These are phyloP conservation scores for Carex scoparia DNA, from an alignment of 176 grass and related monocot species.

Conservation along the genomic window DNA sequence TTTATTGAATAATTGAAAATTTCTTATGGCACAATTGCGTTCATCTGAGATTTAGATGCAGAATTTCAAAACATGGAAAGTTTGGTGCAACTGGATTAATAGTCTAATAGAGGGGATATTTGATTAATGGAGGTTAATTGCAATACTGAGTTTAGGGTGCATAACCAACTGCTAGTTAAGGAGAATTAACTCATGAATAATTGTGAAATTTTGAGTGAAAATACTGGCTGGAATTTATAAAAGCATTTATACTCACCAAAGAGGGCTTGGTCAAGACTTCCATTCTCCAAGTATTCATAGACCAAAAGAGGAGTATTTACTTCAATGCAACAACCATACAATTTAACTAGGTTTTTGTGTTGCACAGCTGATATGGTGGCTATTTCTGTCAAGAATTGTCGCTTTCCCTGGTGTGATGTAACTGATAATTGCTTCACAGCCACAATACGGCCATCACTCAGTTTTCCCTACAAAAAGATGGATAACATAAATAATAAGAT, in stretches of 20 bases:
- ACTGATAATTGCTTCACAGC: constrained; percentile 73
- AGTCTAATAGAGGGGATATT: no score
- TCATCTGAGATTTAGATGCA: neutral
- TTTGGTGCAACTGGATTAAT: neutral
- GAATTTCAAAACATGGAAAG: neutral
- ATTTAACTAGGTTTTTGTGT: constrained; percentile 60
- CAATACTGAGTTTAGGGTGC: no score
- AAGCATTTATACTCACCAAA: constrained; percentile 46
- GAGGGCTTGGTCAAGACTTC: constrained; percentile 69
- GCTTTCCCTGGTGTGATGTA: constrained; percentile 71
- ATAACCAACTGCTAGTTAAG: no score
- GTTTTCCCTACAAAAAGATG: constrained; percentile 46
- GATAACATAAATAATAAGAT: neutral
- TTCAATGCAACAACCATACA: constrained; percentile 76
- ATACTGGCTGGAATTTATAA: neutral
- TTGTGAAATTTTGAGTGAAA: neutral
- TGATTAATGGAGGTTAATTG: no score
- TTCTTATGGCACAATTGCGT: neutral
- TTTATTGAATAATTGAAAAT: neutral
- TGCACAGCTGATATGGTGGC: constrained; percentile 72
- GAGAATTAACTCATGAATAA: neutral
- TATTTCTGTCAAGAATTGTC: constrained; percentile 72
- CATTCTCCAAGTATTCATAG: constrained; percentile 77
- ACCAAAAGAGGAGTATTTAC: constrained; percentile 57
- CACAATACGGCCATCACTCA: constrained; percentile 60